A percentile compares a stretch with the other conserved stretches of the same genome.
Conservation (phyloP, 2,329 filamentous ascomycete species). For the Triangularia verruculosa region DNA sequence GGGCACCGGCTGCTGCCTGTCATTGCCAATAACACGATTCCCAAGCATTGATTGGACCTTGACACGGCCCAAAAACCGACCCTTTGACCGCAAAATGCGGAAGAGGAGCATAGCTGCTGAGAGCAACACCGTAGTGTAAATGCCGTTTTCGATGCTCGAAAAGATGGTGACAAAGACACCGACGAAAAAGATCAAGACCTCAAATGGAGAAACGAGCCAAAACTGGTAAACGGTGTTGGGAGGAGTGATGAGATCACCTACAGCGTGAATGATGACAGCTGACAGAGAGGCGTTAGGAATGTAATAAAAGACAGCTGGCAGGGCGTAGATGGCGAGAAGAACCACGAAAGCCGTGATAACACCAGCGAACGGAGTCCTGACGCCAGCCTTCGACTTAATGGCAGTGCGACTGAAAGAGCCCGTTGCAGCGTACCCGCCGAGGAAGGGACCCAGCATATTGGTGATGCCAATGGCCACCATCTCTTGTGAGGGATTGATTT, state of each 20-base stretch:
- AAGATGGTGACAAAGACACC: constrained; percentile 91
- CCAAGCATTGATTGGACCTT: constrained; percentile 80
- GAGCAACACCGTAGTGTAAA: constrained; percentile 79
- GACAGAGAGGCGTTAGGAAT: constrained; percentile 79
- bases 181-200: constrained; percentile 88
- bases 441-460: constrained; percentile 86
- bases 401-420: constrained; percentile 95
- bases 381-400: constrained; percentile 95
- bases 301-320: constrained; percentile 89
- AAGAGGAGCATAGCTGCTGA: constrained; percentile 78
- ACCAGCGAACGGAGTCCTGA: constrained; percentile 85
- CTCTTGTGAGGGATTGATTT: constrained; percentile 92
- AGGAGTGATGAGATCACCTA: constrained; percentile 86
- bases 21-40: constrained; percentile 67
- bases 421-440: constrained; percentile 88
- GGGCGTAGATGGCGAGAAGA: constrained; percentile 82
- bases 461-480: constrained; percentile 90
- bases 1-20: constrained; percentile 43
- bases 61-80: constrained; percentile 79
- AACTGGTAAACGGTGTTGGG: constrained; percentile 93
- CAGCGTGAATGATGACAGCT: constrained; percentile 93
- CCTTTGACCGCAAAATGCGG: constrained; percentile 77
- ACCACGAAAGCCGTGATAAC: constrained; percentile 84
- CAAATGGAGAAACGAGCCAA: constrained; percentile 87
- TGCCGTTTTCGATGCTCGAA: constrained; percentile 82